Evolutionary conservation across 129 eudicot species (phyloP), one percentile per base, ranked within the genome.

Genomic region (Solidago caesia): DNA sequence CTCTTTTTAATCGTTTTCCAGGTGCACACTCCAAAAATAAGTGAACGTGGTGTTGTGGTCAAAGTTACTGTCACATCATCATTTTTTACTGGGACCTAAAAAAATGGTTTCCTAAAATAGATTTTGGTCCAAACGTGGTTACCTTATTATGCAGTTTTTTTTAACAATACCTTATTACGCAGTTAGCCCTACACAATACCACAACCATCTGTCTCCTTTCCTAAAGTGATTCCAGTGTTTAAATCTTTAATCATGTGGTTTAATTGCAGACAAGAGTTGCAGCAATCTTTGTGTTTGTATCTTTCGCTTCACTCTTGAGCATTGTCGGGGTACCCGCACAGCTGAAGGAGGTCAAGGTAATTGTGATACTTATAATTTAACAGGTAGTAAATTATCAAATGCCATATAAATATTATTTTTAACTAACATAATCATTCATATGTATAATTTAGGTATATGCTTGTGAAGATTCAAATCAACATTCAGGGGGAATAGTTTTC

Each of bases 261-360:
- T 67, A 33, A 44, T 74, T 85, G 84, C 96, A 93, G 98, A 82
- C 83, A 39, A 83, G 98, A 83, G 98, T 93, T 71, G 96, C 88
- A 2, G 96, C 96, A 76, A 73, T 90, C 71, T 93, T 90, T 77
- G 86, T 85, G 77, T 93, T 93, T 72, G 78, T 93, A 33, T 90
- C 98, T 26, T 90, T 93, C 64, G 76, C 85, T 42, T 88, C 98
- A 25, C 96, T 93, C 52, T 73, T 93, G 68, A 90, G 96, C 79
- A 83, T 93, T 53, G 87, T 91, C 16, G 96, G 92, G 33, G 88
- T 87, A 44, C 96, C 91, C 53, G 89, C 88, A 6, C 96, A 90
- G 33, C 71, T 88, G 74, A 89, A 86, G 77, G 98, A 88, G 80
- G 87, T 93, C 80, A 90, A 88, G 98, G 97, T 92, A 81, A 77